Evolutionary conservation across 2,329 filamentous ascomycete species (phyloP).

Genomic region (Phialophora macrospora): DNA sequence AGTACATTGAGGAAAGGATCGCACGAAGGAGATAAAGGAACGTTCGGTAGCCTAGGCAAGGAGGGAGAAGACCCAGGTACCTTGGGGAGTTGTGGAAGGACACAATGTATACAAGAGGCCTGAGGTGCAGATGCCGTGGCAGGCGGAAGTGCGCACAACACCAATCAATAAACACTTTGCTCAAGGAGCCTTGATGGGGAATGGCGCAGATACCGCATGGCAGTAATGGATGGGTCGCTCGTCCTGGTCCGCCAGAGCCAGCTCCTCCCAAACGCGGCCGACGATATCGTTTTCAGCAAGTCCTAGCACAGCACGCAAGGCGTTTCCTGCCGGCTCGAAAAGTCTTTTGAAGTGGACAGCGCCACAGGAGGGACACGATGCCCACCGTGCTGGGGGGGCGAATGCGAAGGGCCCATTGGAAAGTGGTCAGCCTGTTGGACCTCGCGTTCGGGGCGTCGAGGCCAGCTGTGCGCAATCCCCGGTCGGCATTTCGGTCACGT

Average conservation of each 20-base stretch:
- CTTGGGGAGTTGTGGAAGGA: slow-evolving; percentile 25
- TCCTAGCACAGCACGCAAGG: slow-evolving; percentile 27
- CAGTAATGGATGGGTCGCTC: slow-evolving; percentile 27
- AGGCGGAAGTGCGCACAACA: slow-evolving; percentile 33
- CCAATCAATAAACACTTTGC: slow-evolving; percentile 29
- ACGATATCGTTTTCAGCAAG: slow-evolving; percentile 27
- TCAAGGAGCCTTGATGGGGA: slow-evolving; percentile 30
- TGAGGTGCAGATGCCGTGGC: slow-evolving; percentile 34
- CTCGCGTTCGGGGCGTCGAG: slow-evolving; percentile 19
- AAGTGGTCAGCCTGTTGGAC: slow-evolving; percentile 28
- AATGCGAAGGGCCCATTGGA: slow-evolving; percentile 17
- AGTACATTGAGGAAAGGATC: slow-evolving; percentile 28
- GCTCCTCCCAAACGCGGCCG: slow-evolving; percentile 30
- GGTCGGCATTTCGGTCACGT: slow-evolving; percentile 10
- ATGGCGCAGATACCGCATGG: slow-evolving; percentile 29
- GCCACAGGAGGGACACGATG: slow-evolving; percentile 35
- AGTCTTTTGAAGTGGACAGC: slow-evolving; percentile 30
- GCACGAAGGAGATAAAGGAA: slow-evolving; percentile 34
- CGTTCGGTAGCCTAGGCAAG: slow-evolving; percentile 26
- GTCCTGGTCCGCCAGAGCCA: slow-evolving; percentile 26
- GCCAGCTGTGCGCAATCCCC: slow-evolving; percentile 13
- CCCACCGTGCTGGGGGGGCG: slow-evolving; percentile 27
- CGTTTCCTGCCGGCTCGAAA: slow-evolving; percentile 26
- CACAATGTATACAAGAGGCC: slow-evolving; percentile 35
- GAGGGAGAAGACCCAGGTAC: slow-evolving; percentile 33